Evolutionary conservation across 2,329 filamentous ascomycete genomes (phyloP).

Genomic region (Talaromyces marneffei): DNA sequence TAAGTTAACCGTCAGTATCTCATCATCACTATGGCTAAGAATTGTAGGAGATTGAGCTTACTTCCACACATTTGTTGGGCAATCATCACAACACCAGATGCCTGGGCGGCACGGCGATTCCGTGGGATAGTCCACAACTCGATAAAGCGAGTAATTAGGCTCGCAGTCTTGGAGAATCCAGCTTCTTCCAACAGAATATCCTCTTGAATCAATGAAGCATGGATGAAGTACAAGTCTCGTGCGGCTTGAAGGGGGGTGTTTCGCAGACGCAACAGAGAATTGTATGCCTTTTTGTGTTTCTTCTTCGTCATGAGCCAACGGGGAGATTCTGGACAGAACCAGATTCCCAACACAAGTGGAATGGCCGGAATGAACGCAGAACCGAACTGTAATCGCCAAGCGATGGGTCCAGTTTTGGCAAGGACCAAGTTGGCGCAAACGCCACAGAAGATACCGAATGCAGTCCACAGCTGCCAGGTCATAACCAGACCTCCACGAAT

Average conservation of each 20-base stretch:
- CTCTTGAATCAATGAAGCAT: conserved; percentile 48
- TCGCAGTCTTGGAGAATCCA: conserved; percentile 41
- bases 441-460: conserved; percentile 62
- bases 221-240: conserved; percentile 58
- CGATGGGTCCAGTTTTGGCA: conserved; percentile 52
- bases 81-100: conserved; percentile 75
- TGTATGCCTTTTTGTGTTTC: conserved; percentile 56
- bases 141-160: conserved; percentile 56
- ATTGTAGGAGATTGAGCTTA: conserved; percentile 1
- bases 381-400: conserved; percentile 60
- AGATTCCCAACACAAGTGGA: conserved; percentile 55
- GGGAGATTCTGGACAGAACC: conserved; percentile 59
- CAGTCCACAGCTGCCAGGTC: conserved; percentile 50
- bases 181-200: conserved; percentile 16
- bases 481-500: conserved; percentile 54
- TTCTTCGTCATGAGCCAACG: conserved; percentile 65
- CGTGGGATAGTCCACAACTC: conserved; percentile 47
- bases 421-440: conserved; percentile 61
- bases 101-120: conserved; percentile 59
- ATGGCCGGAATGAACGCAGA: conserved; percentile 62
- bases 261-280: conserved; percentile 52
- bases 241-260: conserved; percentile 57
- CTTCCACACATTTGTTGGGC: conserved; percentile 64
- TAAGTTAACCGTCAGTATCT: conserved; percentile 1
- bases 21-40: neutral